phyloP scores from a whole-genome alignment of 305 asterid species.

The Andrographis paniculata region DNA sequence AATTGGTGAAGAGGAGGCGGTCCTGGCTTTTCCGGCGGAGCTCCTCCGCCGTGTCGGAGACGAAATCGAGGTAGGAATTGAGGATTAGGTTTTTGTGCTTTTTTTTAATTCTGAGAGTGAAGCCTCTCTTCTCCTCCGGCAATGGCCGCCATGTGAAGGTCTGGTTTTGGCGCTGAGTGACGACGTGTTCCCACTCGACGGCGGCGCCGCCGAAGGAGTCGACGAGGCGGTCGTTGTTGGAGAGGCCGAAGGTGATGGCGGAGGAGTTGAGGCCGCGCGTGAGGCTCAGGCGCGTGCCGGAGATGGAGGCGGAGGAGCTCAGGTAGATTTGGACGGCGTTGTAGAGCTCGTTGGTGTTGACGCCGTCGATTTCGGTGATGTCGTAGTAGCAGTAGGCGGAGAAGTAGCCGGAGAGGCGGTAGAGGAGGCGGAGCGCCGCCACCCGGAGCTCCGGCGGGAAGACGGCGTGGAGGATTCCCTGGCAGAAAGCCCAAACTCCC shows the following conservation, averaged over 20 bases:
- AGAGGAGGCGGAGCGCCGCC: constrained; percentile 30
- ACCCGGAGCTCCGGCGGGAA: constrained; percentile 58
- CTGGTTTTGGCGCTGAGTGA: constrained; percentile 62
- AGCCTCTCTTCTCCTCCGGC: constrained; percentile 81
- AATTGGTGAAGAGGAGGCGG: constrained; percentile 61
- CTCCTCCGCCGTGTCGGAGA: constrained; percentile 53
- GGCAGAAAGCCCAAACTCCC: constrained; percentile 64
- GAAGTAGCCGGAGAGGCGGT: constrained; percentile 49
- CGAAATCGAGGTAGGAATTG: constrained; percentile 46
- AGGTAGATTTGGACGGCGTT: constrained; percentile 82
- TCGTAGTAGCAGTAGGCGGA: constrained; percentile 76
- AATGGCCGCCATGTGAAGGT: constrained; percentile 68
- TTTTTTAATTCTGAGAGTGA: constrained; percentile 53
- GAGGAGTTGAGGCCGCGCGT: constrained; percentile 67
- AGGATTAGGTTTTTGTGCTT: constrained; percentile 48
- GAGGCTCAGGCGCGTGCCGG: constrained; percentile 69
- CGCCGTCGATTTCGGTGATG: constrained; percentile 85
- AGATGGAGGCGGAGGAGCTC: constrained; percentile 52
- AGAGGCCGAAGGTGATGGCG: constrained; percentile 68
- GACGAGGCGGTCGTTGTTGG: constrained; percentile 61
- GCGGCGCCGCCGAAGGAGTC: constrained; percentile 43
- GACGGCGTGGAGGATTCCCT: constrained; percentile 42
- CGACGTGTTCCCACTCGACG: constrained; percentile 77
- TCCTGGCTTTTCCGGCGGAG: constrained; percentile 61
- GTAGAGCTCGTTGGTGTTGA: constrained; percentile 88